Percentiles rank a stretch among this genome's conserved stretches.
Evolutionary conservation across 192 early-diverging fungal species (phyloP).

Genomic region (Coemansia sp.): DNA sequence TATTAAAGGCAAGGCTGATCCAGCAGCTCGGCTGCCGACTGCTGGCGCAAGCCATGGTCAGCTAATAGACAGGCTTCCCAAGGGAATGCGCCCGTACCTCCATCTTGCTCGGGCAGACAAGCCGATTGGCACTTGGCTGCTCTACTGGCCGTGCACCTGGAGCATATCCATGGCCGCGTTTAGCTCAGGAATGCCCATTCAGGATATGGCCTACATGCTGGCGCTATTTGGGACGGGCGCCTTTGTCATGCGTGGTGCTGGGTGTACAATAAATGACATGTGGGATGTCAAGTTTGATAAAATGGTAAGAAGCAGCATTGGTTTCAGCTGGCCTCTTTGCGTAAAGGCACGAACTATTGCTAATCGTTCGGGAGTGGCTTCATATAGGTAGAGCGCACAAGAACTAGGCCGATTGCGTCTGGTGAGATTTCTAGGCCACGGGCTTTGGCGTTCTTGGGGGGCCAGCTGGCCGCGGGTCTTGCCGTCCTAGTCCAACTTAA

Average conservation of each 20-base stretch:
- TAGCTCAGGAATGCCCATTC: conserved; percentile 51
- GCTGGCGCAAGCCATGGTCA: conserved; percentile 36
- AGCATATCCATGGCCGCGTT: conserved; percentile 72
- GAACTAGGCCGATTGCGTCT: conserved; percentile 76
- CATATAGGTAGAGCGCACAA: conserved; percentile 73
- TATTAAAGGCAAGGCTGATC: neutral
- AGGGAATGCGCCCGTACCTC: conserved; percentile 65
- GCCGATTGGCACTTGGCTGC: conserved; percentile 88
- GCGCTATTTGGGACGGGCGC: conserved; percentile 83
- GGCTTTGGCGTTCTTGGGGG: conserved; percentile 76
- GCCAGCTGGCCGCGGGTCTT: conserved; percentile 77
- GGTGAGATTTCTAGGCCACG: conserved; percentile 65
- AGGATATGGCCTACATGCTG: conserved; percentile 63
- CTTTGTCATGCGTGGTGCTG: conserved; percentile 91
- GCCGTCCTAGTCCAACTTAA: conserved; percentile 88
- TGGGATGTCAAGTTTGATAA: conserved; percentile 93
- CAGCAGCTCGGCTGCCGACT: neutral
- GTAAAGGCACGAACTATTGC: neutral
- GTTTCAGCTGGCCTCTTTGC: neutral
- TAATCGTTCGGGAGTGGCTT: neutral
- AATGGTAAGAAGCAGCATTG: conserved; percentile 35
- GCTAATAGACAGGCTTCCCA: conserved; percentile 57
- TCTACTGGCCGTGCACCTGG: conserved; percentile 89
- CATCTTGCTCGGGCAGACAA: conserved; percentile 81
- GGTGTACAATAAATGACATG: conserved; percentile 96